Percentiles rank a stretch among this genome's conserved stretches.
phyloP scores from a whole-genome alignment of 2,329 filamentous ascomycete genomes.

The Monilinia polystroma region DNA sequence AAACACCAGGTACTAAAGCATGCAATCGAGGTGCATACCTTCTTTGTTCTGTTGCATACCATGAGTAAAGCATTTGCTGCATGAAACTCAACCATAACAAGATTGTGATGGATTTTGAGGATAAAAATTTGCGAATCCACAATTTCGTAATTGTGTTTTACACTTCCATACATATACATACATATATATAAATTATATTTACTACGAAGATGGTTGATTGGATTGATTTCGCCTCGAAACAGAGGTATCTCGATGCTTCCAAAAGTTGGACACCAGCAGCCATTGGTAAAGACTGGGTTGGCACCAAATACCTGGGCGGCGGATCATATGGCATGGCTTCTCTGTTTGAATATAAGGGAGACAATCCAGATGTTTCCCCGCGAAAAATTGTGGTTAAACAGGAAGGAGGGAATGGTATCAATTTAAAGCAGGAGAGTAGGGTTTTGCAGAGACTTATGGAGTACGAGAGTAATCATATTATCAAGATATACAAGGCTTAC shows the following conservation, averaged over 20 bases:
- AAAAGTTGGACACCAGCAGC: not conserved
- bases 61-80: constrained; percentile 1
- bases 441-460: constrained; percentile 14
- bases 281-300: constrained; percentile 18
- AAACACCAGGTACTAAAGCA: not conserved
- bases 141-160: not conserved
- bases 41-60: not conserved
- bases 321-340: constrained; percentile 16
- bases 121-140: no score
- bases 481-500: constrained; percentile 15
- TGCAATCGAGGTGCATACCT: not conserved
- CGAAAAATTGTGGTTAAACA: constrained; percentile 14
- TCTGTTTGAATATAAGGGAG: constrained; percentile 12
- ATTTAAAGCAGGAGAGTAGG: constrained; percentile 7
- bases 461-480: constrained; percentile 12
- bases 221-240: no score
- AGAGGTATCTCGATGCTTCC: not conserved
- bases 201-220: no score
- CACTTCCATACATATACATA: not conserved
- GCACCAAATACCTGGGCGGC: constrained; percentile 2
- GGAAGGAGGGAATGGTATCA: not conserved
- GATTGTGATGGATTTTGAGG: not conserved
- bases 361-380: not conserved
- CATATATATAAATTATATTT: no score
- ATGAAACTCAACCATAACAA: not conserved